A percentile compares a stretch with the other conserved stretches of the same genome.
Evolutionary conservation across 2,329 filamentous ascomycete species (phyloP).

Genomic region (Metarhizium anisopliae): DNA sequence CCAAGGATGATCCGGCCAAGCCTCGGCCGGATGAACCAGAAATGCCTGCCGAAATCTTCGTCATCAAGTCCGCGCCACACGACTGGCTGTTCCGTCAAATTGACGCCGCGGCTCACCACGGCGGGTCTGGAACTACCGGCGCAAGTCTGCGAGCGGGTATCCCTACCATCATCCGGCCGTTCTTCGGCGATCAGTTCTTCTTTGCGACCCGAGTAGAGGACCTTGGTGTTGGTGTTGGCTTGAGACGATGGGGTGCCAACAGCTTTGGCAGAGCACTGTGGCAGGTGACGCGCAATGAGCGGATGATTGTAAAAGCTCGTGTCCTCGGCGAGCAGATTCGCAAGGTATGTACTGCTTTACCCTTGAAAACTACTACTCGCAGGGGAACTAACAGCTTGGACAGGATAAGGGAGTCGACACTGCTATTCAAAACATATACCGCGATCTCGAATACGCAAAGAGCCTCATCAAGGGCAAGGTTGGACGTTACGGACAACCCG

Average conservation of each 20-base stretch:
- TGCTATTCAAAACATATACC: slow-evolving; percentile 87
- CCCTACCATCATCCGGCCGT: slow-evolving; percentile 90
- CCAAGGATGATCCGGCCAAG: slow-evolving; percentile 32
- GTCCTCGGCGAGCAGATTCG: slow-evolving; percentile 81
- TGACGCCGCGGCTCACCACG: slow-evolving; percentile 90
- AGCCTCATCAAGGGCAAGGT: slow-evolving; percentile 64
- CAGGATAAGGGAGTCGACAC: slow-evolving; percentile 85
- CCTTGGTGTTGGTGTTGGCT: slow-evolving; percentile 79
- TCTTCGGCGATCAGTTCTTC: slow-evolving; percentile 98
- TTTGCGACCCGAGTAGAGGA: slow-evolving; percentile 87
- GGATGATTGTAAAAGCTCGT: slow-evolving; percentile 83
- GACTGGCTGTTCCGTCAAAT: slow-evolving; percentile 95
- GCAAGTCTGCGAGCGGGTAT: slow-evolving; percentile 85
- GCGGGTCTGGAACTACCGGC: slow-evolving; percentile 89
- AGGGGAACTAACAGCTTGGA: slow-evolving; percentile 17
- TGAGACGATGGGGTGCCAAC: slow-evolving; percentile 84
- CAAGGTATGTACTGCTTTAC: slow-evolving; percentile 45
- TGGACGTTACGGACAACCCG: slow-evolving; percentile 36
- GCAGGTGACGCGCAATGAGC: slow-evolving; percentile 81
- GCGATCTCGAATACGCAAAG: slow-evolving; percentile 87
- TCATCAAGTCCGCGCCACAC: slow-evolving; percentile 85
- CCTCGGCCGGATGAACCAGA: slow-evolving; percentile 53
- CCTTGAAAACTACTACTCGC: background rate
- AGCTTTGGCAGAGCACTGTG: slow-evolving; percentile 79
- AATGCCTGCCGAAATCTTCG: slow-evolving; percentile 70